Evolutionary conservation across 345 rosid genomes (phyloP), one percentile per base, ranked within the genome.

Genomic region (Lumnitzera littorea): DNA sequence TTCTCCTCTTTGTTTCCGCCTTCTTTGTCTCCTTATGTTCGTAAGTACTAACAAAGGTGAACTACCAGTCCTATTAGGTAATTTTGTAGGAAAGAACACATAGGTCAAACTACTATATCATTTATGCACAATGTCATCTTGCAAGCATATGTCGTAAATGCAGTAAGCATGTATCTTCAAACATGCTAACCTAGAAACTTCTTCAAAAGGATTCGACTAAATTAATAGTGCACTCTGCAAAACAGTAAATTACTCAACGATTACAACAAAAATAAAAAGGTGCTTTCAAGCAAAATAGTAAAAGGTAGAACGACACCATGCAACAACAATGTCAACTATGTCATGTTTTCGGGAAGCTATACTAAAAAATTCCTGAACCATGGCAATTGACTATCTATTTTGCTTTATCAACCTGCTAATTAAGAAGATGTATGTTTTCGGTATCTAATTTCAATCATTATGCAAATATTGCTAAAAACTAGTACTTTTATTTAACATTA

Each of bases 301-400:
- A 53, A n/a, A 51, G 1, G 48, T 17, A n/a, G 53, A 36, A 63
- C n/a, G 15, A 15, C 43, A 91, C 96, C 97, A 91, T 57, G 94
- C 94, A 73, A 91, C 91, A 61, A 84, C 86, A 55, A 85, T 62
- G 64, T 91, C 97, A 24, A 88, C 96, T 0, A 95, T 82, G 73
- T 90, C 87, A 77, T 87, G 91, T 69, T 90, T 90, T 74, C 87
- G 82, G 52, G 94, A 91, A 50, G 97, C 97, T 73, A 91, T 63
- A 67, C 88, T 91, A 69, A 91, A 61, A n/a, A 91, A 58, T 82
- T 96, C 88, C 74, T 85, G 94, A 67, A 68, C 61, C 58, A 85
- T 77, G 1, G 91, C 94, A 58, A 91, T 57, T 54, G 82, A 59
- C 96, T 96, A 88, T 62, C 86, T 89, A 53, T 79, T 62, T 24